Conservation (phyloP, 805 yeast species). For the Wickerhamomyces queroliae region DNA sequence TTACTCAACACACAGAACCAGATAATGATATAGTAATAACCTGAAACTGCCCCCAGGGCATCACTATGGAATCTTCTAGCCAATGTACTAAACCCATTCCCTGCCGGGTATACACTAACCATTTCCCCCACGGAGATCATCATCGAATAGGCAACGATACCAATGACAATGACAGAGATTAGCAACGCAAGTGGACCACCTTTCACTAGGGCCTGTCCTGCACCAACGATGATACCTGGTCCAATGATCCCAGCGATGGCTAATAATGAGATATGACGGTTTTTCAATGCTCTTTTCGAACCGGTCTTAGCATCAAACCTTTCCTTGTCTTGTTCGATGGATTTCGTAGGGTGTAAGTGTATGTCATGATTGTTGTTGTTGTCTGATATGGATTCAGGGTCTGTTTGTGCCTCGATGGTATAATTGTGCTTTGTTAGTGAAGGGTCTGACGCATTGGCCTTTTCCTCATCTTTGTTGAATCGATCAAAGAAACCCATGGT, state of each 20-base stretch:
- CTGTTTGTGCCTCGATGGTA: no score
- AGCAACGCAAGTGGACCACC: slow-evolving; percentile 49
- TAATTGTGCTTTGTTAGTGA: no score
- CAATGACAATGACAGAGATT: slow-evolving; percentile 44
- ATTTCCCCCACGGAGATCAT: slow-evolving; percentile 55
- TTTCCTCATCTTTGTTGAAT: no score
- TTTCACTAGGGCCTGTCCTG: slow-evolving; percentile 42
- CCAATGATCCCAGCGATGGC: slow-evolving; percentile 57
- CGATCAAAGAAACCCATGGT: no score
- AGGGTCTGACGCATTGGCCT: no score
- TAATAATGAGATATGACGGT: slow-evolving; percentile 44
- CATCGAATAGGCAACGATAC: slow-evolving; percentile 47
- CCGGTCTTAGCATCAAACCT: slow-evolving; percentile 21
- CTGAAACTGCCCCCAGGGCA: slow-evolving; percentile 51
- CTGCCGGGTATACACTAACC: slow-evolving; percentile 47
- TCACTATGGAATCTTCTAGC: slow-evolving; percentile 47
- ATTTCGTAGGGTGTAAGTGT: no score
- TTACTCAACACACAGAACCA: slow-evolving; percentile 55
- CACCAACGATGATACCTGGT: slow-evolving; percentile 52
- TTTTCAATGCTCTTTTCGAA: slow-evolving; percentile 41
- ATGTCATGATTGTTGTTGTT: no score
- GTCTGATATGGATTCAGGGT: no score
- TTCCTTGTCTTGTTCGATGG: slow-evolving; percentile 10
- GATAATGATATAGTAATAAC: slow-evolving; percentile 48
- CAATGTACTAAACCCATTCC: slow-evolving; percentile 40